Evolutionary conservation across 1,284 basidiomycete species (phyloP).

Genomic region (Papiliotrema nemorosa): DNA sequence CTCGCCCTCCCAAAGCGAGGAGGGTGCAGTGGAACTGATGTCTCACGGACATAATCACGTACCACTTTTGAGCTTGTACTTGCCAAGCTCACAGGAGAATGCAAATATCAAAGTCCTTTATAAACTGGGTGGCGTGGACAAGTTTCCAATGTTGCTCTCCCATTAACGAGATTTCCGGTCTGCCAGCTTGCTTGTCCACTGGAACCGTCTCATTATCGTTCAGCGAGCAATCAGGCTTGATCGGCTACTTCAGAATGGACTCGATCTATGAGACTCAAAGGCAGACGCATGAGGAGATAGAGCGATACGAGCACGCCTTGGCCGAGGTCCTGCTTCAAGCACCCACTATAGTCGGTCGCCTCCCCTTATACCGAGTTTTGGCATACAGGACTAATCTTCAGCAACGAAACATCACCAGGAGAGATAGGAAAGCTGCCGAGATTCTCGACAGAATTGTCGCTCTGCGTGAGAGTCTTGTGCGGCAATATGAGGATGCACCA

Average conservation of each 20-base stretch:
- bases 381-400: constrained; percentile 9
- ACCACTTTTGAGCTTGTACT: too few species aligned
- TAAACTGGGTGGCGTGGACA: too few species aligned
- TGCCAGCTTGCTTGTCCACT: too few species aligned
- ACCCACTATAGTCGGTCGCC: constrained; percentile 43
- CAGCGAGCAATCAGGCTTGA: too few species aligned
- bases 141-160: too few species aligned
- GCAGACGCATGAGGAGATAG: constrained; percentile 91
- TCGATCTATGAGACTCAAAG: constrained; percentile 88
- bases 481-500: constrained; percentile 70
- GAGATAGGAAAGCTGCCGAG: constrained; percentile 82
- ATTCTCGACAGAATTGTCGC: constrained; percentile 76
- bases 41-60: too few species aligned
- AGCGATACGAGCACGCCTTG: constrained; percentile 68
- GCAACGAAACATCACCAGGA: constrained; percentile 60
- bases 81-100: too few species aligned
- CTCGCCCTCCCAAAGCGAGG: too few species aligned
- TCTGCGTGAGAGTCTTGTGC: constrained; percentile 62
- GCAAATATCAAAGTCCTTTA: too few species aligned
- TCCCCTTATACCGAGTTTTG: not conserved
- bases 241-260: constrained; percentile 67
- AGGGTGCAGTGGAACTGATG: too few species aligned
- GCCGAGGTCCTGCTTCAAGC: constrained; percentile 53
- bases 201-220: too few species aligned
- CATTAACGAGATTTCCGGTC: too few species aligned